Evolutionary conservation across 2,329 filamentous ascomycete genomes (phyloP).

Genomic region (Cercospora sojina): DNA sequence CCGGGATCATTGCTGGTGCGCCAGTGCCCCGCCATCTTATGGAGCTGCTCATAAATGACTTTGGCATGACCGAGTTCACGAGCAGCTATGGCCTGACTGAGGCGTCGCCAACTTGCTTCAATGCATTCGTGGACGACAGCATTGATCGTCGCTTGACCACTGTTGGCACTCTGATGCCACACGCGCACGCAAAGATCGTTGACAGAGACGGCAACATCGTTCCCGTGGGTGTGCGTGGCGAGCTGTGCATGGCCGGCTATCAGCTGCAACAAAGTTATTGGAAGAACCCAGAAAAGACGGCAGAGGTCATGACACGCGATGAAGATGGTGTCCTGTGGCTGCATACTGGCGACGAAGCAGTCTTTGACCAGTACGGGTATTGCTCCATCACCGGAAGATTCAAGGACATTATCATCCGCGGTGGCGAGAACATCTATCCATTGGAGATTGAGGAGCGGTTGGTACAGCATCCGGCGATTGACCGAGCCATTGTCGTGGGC

Average conservation of each 20-base stretch:
- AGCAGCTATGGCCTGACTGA: slow-evolving; percentile 64
- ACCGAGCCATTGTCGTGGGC: slow-evolving; percentile 34
- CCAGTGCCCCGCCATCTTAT: slow-evolving; percentile 74
- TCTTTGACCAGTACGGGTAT: slow-evolving; percentile 48
- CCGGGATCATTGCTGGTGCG: slow-evolving; percentile 75
- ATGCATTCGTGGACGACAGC: slow-evolving; percentile 71
- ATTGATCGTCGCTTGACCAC: slow-evolving; percentile 67
- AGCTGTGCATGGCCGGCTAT: slow-evolving; percentile 76
- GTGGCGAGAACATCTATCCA: slow-evolving; percentile 64
- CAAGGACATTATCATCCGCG: slow-evolving; percentile 44
- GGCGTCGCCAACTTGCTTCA: slow-evolving; percentile 77
- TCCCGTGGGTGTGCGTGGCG: slow-evolving; percentile 65
- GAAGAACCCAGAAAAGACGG: slow-evolving; percentile 71
- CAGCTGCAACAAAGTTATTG: slow-evolving; percentile 66
- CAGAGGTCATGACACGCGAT: slow-evolving; percentile 63
- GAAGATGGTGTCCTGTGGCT: slow-evolving; percentile 53
- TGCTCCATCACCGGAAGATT: slow-evolving; percentile 40
- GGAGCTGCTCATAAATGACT: slow-evolving; percentile 67
- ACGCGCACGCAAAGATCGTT: slow-evolving; percentile 72
- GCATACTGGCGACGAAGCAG: slow-evolving; percentile 61
- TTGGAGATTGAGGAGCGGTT: slow-evolving; percentile 37
- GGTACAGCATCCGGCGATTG: slow-evolving; percentile 30
- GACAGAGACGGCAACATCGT: slow-evolving; percentile 65
- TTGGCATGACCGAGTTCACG: slow-evolving; percentile 73
- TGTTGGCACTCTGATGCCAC: slow-evolving; percentile 73